Evolutionary conservation across 2,329 filamentous ascomycete genomes (phyloP), one percentile per base, ranked within the genome.

Genomic region (Dendryphion nanum): DNA sequence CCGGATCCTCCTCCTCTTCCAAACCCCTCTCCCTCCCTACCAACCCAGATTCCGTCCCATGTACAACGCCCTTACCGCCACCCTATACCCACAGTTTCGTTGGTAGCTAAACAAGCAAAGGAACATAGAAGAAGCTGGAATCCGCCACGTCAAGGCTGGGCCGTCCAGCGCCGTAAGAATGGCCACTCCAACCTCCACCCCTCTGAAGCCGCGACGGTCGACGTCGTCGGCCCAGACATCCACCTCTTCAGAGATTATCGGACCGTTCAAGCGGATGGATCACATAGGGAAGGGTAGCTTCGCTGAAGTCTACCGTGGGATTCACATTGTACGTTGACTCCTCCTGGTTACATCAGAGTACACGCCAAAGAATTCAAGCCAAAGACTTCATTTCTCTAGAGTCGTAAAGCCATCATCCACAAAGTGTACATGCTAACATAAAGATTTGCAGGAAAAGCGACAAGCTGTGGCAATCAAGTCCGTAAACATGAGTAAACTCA

Each of bases 211-310:
- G 45, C 62, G 63, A 46, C 59, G 66, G 47, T 57, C 63, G 37
- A 56, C 57, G 18, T 48, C 64, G 14, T 48, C 67, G 59, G 37
- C 44, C 44, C 38, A 59, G 61, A 7, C 8, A 12, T 57, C 66
- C 52, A 35, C 65, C 57, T 50, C 63, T 55, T 61, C 63, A 28
- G 50, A 57, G 39, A 50, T 69, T 31, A 76, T 93, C 56, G 88
- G 89, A 51, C 82, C 85, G 59, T 96, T 94, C 68, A 78, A 79
- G 56, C 83, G 91, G 58, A 81, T 89, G 54, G 83, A 86, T 53
- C 88, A 96, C 71, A 96, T 97, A 64, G 93, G 93, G 48, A 93
- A 93, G 71, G 93, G 93, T 47, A 97, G 93, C 73, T 98, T 97
- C 74, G 93, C 93, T 50, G 89, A 89, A 52, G 93, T 98, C 51